Base-by-base conservation (phyloP, 305 asterid species). In the Solanum hybrid region DNA sequence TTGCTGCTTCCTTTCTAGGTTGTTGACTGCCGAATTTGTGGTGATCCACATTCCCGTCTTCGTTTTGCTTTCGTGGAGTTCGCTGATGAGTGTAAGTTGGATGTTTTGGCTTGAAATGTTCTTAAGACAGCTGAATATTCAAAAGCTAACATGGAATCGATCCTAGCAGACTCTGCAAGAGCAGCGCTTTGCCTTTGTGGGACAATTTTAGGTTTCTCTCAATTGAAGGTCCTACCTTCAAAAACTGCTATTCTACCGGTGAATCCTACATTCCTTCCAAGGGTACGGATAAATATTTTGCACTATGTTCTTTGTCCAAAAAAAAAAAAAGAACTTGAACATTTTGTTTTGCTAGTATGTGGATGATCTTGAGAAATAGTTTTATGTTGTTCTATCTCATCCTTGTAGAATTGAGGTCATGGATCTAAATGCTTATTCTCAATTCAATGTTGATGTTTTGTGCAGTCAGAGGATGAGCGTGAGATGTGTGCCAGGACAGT, bases 401-500 rank as follows among this genome's bases (percentile, higher is more conserved):
- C 85, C 85, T 78, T 36, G 60, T 36, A 22, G 51, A 78, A 36
- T 78, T 36, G 85, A 36, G 32, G 22, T 78, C 85, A 36, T 36
- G 22, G 85, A 78, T 22, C 60, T n/a, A 36, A 78, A 36, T 78
- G 10, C 32, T 78, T n/a, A 29, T 56, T 60, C 88, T 56, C 88
- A 32, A 56, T 84, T 51, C 10, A 14, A 84, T 84, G 10, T 84
- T 90, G n/a, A 89, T 85, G 79, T 81, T 87, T 89, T 85, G 69
- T 84, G 81, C 76, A 97, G 99, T 97, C 99, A 1, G 99, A 97
- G 92, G 99, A 96, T 94, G 99, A 97, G 91, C 98, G 99, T n/a
- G 98, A 96, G 93, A 97, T 97, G 99, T 97, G 99, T 73, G 99
- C 98, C 80, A 94, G 97, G 97, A 97, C 99, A 80, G 99, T 97